Evolutionary conservation across 345 rosid species (phyloP).

Genomic region (Carallia brachiata): DNA sequence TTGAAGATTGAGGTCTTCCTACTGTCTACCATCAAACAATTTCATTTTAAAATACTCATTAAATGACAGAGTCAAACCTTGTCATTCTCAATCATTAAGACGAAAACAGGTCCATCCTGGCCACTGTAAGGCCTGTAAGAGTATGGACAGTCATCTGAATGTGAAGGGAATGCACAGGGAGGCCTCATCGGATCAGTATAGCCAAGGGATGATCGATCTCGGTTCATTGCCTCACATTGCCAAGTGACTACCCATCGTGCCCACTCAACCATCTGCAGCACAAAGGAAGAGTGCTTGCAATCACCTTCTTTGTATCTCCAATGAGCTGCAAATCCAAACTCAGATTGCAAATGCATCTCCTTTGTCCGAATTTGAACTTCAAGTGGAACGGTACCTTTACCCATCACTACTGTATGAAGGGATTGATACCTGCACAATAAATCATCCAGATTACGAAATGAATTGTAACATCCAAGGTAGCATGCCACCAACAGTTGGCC

Average conservation of each 20-base stretch:
- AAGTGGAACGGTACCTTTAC: conserved; percentile 67
- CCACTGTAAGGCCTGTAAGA: conserved; percentile 59
- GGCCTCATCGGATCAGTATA: conserved; percentile 52
- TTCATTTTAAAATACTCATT: background rate
- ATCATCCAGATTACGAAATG: conserved; percentile 24
- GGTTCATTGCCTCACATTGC: conserved; percentile 91
- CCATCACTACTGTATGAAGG: conserved; percentile 82
- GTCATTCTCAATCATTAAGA: conserved; percentile 80
- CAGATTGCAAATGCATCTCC: conserved; percentile 95
- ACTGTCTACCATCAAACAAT: background rate
- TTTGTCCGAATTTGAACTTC: conserved; percentile 95
- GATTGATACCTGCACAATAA: conserved; percentile 67
- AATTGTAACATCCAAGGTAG: background rate
- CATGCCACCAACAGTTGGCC: background rate
- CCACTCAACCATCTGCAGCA: conserved; percentile 98
- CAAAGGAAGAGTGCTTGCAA: conserved; percentile 69
- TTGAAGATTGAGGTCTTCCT: too few species aligned
- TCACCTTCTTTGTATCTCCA: conserved; percentile 98
- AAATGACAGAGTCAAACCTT: conserved; percentile 48
- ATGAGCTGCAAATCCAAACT: conserved; percentile 95
- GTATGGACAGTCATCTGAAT: conserved; percentile 69
- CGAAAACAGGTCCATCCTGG: conserved; percentile 72
- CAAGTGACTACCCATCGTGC: conserved; percentile 92
- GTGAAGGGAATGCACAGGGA: conserved; percentile 77
- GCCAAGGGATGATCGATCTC: conserved; percentile 47